Percentiles rank a stretch among this genome's conserved stretches.
These are phyloP conservation scores for Vigna nakashimae DNA, from an alignment of 306 rosid species.

Conservation along the genomic window DNA sequence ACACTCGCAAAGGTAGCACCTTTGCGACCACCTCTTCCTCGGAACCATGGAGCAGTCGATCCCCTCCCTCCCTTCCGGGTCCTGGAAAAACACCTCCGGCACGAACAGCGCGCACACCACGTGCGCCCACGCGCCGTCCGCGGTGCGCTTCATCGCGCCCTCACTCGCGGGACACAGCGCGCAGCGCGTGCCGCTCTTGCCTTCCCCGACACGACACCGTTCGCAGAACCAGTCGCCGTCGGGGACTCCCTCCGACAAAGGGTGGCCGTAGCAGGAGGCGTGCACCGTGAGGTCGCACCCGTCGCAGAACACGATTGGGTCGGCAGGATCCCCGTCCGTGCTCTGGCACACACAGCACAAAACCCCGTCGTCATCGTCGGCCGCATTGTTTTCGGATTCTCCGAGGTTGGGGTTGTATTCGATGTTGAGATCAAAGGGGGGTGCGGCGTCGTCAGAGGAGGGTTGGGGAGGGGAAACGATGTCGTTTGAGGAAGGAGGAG, in stretches of 20 bases:
- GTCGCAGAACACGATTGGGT: constrained; percentile 89
- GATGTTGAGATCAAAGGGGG: constrained; percentile 63
- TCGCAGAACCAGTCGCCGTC: constrained; percentile 81
- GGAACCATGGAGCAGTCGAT: constrained; percentile 78
- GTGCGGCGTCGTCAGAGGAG: neutral
- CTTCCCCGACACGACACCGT: constrained; percentile 49
- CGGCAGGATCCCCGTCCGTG: constrained; percentile 78
- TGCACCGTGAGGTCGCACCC: constrained; percentile 92
- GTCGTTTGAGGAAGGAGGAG: neutral
- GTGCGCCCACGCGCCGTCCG: constrained; percentile 70
- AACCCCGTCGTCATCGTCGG: constrained; percentile 51
- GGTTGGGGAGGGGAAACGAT: constrained; percentile 3
- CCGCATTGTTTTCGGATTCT: neutral
- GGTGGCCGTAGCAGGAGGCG: constrained; percentile 84
- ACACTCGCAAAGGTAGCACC: constrained; percentile 63
- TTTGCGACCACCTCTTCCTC: constrained; percentile 60
- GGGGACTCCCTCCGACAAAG: constrained; percentile 60
- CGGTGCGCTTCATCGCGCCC: constrained; percentile 73
- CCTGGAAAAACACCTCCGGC: constrained; percentile 81
- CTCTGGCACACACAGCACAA: constrained; percentile 76
- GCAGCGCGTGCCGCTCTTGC: neutral
- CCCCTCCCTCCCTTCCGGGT: constrained; percentile 81
- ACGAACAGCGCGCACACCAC: constrained; percentile 73
- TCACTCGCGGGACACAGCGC: constrained; percentile 66
- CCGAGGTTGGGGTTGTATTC: constrained; percentile 52